phyloP scores from a whole-genome alignment of 2,329 filamentous ascomycete genomes.

The Purpureocillium takamizusanense region DNA sequence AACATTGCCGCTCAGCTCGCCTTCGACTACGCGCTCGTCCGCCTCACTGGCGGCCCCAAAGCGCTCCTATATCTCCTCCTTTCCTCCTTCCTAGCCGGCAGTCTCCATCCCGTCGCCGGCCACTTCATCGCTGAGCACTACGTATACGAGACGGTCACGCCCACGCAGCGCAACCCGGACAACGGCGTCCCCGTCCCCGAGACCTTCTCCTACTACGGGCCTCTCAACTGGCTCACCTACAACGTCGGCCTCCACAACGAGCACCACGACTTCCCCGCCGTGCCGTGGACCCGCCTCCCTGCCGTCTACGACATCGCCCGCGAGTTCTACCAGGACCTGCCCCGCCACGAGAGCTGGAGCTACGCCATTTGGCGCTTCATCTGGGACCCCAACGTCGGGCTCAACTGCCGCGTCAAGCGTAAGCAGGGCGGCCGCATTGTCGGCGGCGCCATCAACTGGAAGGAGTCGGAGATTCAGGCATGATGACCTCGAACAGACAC shows the following conservation, averaged over 20 bases:
- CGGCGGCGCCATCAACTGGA: conserved; percentile 48
- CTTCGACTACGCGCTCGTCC: conserved; percentile 67
- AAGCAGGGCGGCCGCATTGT: conserved; percentile 63
- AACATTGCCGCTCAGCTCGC: conserved; percentile 70
- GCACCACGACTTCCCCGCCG: conserved; percentile 95
- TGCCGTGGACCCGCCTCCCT: conserved; percentile 86
- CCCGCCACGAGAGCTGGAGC: conserved; percentile 81
- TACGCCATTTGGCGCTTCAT: conserved; percentile 96
- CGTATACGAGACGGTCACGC: conserved; percentile 59
- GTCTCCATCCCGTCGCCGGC: conserved; percentile 85
- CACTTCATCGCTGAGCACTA: conserved; percentile 99
- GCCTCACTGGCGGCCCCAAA: conserved; percentile 44
- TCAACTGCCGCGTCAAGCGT: conserved; percentile 89
- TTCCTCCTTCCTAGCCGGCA: conserved; percentile 88
- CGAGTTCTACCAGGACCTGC: conserved; percentile 88
- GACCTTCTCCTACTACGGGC: conserved; percentile 95
- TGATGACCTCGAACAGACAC: no score
- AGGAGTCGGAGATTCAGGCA: conserved; percentile 59
- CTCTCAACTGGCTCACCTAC: conserved; percentile 86
- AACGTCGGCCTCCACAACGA: conserved; percentile 98
- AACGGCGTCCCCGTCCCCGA: conserved; percentile 68
- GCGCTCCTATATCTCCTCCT: conserved; percentile 76
- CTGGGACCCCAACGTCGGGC: conserved; percentile 76
- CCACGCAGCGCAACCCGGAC: conserved; percentile 44
- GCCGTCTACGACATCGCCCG: conserved; percentile 68